A percentile compares a stretch with the other conserved stretches of the same genome.
phyloP scores from a whole-genome alignment of 495 filamentous ascomycete species.

The Neurospora sp. region DNA sequence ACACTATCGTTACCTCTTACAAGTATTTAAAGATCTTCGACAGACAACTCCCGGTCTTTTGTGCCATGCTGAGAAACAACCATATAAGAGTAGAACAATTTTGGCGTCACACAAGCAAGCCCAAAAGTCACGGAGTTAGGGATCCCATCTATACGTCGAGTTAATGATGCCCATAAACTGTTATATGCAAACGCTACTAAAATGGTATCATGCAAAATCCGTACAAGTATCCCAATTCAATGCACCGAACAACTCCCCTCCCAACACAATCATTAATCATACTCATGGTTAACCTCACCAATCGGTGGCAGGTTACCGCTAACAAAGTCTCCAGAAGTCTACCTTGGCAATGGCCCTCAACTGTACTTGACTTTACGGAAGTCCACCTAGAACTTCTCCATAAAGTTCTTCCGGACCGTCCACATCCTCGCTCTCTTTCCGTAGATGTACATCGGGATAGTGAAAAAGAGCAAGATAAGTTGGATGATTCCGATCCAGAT shows the following conservation, averaged over 20 bases:
- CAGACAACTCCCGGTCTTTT: not conserved
- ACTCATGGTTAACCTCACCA: not conserved
- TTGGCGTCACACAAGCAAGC: not conserved
- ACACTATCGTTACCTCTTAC: not conserved
- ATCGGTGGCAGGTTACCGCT: not conserved
- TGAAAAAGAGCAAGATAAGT: conserved; percentile 58
- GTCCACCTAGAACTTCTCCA: conserved; percentile 66
- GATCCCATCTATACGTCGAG: not conserved
- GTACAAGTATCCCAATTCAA: not conserved
- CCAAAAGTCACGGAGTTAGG: not conserved
- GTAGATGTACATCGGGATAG: conserved; percentile 93
- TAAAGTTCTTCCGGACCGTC: conserved; percentile 79
- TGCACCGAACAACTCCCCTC: not conserved
- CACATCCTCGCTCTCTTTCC: conserved; percentile 95
- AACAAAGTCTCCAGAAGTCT: not conserved
- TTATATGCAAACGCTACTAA: not conserved
- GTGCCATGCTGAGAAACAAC: not conserved
- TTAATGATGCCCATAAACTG: not conserved
- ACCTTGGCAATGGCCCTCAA: not conserved
- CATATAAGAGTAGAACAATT: not conserved
- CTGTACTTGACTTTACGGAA: not conserved
- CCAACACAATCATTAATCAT: not conserved
- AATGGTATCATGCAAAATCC: not conserved
- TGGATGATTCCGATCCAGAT: conserved; percentile 82
- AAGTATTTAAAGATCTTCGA: not conserved